A percentile compares a stretch with the other conserved stretches of the same genome.
Evolutionary conservation across 140 eudicot genomes (phyloP).

Genomic region (Bidens hawaiensis): DNA sequence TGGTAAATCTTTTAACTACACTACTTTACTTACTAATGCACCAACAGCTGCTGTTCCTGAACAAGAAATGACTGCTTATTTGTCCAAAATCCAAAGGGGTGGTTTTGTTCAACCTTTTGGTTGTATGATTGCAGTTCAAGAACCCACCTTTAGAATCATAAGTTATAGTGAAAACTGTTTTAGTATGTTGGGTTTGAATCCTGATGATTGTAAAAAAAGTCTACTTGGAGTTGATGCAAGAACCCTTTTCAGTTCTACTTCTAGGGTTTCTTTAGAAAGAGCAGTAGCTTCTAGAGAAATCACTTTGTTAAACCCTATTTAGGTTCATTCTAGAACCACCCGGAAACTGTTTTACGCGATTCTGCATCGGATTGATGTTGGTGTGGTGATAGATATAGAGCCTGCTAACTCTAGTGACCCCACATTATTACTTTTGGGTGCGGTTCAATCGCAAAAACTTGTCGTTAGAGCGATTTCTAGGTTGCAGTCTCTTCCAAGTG

Average conservation of each 20-base stretch:
- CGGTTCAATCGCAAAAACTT: slow-evolving; percentile 58
- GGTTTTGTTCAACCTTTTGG: slow-evolving; percentile 70
- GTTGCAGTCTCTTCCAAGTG: slow-evolving; percentile 60
- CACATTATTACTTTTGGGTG: slow-evolving; percentile 43
- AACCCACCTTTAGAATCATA: slow-evolving; percentile 46
- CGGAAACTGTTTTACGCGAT: slow-evolving; percentile 59
- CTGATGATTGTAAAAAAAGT: slow-evolving; percentile 3
- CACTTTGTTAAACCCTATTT: slow-evolving; percentile 54
- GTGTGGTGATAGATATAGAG: slow-evolving; percentile 73
- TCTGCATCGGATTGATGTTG: slow-evolving; percentile 72
- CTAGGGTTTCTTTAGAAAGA: slow-evolving; percentile 40
- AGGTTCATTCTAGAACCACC: slow-evolving; percentile 48
- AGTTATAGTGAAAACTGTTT: slow-evolving; percentile 55
- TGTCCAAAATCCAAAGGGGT: slow-evolving; percentile 59
- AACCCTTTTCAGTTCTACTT: slow-evolving; percentile 48
- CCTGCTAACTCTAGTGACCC: slow-evolving; percentile 56
- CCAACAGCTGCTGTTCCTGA: slow-evolving; percentile 31
- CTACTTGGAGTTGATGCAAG: slow-evolving; percentile 65
- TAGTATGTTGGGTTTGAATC: slow-evolving; percentile 41
- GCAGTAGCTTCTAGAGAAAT: slow-evolving; percentile 48
- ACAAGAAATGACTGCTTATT: slow-evolving; percentile 50
- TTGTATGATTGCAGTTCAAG: slow-evolving; percentile 64
- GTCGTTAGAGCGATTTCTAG: slow-evolving; percentile 52
- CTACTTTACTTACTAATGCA: slow-evolving; percentile 24
- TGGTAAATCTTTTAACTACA: slow-evolving; percentile 60